Percentiles rank a stretch among this genome's conserved stretches.
Conservation (phyloP, 1,139 yeast genomes). For the Pichia sp. region DNA sequence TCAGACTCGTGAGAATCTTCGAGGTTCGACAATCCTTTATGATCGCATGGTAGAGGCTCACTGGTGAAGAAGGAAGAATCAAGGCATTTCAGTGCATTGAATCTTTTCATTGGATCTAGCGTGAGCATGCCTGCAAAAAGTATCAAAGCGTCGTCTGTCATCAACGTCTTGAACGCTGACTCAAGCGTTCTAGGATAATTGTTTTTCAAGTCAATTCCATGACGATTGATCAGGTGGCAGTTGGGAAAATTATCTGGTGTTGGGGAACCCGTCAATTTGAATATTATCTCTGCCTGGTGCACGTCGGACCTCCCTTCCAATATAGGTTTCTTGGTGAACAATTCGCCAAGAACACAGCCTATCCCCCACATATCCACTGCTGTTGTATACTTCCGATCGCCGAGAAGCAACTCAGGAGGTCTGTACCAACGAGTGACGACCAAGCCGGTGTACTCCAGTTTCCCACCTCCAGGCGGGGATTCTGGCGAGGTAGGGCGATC, state of each 20-base stretch:
- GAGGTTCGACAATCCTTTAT: conserved; percentile 59
- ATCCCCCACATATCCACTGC: conserved; percentile 97
- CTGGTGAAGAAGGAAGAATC: conserved; percentile 62
- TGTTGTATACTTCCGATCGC: conserved; percentile 82
- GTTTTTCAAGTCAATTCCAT: conserved; percentile 32
- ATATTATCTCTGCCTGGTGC: conserved; percentile 85
- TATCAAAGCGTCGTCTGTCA: conserved; percentile 31
- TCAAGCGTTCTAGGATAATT: conserved; percentile 55
- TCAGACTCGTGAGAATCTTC: conserved; percentile 91
- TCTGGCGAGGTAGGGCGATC: conserved; percentile 46
- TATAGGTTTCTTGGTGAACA: conserved; percentile 77
- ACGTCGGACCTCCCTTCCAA: conserved; percentile 80
- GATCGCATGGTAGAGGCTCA: conserved; percentile 59
- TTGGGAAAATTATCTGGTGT: conserved; percentile 60
- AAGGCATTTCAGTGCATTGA: conserved; percentile 77
- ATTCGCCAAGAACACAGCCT: conserved; percentile 94
- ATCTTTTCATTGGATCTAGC: conserved; percentile 66
- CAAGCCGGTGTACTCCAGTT: conserved; percentile 73
- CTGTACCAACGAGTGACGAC: conserved; percentile 98
- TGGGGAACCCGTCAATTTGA: conserved; percentile 81
- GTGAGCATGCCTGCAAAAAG: conserved; percentile 54
- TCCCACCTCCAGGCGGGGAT: conserved; percentile 68
- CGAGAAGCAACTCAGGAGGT: conserved; percentile 87
- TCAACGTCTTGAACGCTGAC: conserved; percentile 37
- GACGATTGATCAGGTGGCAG: conserved; percentile 61